These are phyloP conservation scores for Liriodendron chinense DNA, from an alignment of 164 flowering plant genomes.

Conservation along the genomic window DNA sequence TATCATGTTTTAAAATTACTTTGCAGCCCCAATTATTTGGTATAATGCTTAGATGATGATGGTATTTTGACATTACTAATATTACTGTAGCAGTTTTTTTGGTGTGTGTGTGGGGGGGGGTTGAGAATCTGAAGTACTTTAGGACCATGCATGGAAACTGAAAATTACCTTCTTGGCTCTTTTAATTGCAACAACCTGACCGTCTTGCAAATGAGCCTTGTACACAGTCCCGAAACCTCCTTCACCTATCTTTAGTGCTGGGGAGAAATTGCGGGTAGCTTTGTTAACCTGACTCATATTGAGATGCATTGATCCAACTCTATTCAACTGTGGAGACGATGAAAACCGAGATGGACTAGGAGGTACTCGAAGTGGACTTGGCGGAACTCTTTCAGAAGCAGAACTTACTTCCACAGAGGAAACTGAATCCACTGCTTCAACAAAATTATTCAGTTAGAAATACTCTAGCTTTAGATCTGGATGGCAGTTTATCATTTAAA, in stretches of 20 bases:
- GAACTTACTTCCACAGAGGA: conserved; percentile 48
- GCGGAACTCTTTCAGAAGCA: conserved; percentile 38
- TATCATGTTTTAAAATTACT: too few relatives aligned
- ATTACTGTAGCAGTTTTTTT: too few relatives aligned
- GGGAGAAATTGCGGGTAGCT: conserved; percentile 82
- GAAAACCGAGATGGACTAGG: conserved; percentile 80
- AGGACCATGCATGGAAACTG: not conserved
- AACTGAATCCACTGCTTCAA: conserved; percentile 57
- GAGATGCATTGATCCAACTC: conserved; percentile 73
- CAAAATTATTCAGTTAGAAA: not conserved
- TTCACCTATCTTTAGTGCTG: conserved; percentile 64
- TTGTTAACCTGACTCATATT: conserved; percentile 56
- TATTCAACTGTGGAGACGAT: conserved; percentile 58
- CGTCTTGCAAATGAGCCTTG: conserved; percentile 70
- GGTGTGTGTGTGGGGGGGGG: too few relatives aligned
- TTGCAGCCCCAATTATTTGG: too few relatives aligned
- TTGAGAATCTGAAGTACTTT: not conserved
- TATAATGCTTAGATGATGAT: too few relatives aligned
- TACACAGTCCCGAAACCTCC: conserved; percentile 94
- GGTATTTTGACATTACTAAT: too few relatives aligned
- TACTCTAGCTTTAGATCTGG: not conserved
- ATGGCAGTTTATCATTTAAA: not conserved
- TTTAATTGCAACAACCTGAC: conserved; percentile 83
- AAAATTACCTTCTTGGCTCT: conserved; percentile 78
- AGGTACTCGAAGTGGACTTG: conserved; percentile 58